A percentile compares a stretch with the other conserved stretches of the same genome.
These are phyloP conservation scores for Ceratobasidium sp. DNA, from an alignment of 1,284 basidiomycete genomes.

Conservation along the genomic window DNA sequence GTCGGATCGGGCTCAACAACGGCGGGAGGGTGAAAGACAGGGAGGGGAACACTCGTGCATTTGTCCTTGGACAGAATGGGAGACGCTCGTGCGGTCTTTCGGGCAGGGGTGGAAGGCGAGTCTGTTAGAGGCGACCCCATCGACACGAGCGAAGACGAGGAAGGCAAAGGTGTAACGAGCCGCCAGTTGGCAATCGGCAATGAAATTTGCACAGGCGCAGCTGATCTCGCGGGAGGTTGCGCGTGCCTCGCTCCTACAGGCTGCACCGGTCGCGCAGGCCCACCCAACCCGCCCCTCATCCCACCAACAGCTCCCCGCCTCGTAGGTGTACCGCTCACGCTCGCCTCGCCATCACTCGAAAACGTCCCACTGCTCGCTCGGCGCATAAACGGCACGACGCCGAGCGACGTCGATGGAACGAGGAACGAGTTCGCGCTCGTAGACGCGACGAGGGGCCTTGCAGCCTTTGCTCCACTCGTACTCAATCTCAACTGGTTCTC, in stretches of 20 bases:
- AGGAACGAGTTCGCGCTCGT: constrained; percentile 28
- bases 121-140: constrained; percentile 19
- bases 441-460: not conserved
- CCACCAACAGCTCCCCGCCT: constrained; percentile 53
- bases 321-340: constrained; percentile 72
- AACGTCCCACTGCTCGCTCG: constrained; percentile 82
- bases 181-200: constrained; percentile 43
- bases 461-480: not conserved
- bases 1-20: constrained; percentile 51
- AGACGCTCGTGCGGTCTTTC: constrained; percentile 18
- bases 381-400: constrained; percentile 69
- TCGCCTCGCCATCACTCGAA: constrained; percentile 69
- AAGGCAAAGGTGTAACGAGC: constrained; percentile 37
- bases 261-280: not conserved
- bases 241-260: constrained; percentile 25
- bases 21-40: constrained; percentile 47
- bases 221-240: not conserved
- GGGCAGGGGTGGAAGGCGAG: constrained; percentile 29
- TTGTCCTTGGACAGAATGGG: constrained; percentile 32
- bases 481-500: constrained; percentile 41
- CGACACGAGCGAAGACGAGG: constrained; percentile 17
- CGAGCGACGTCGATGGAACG: constrained; percentile 14
- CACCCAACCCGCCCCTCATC: constrained; percentile 3
- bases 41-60: constrained; percentile 19
- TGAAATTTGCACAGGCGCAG: constrained; percentile 25